Percentiles rank a stretch among this genome's conserved stretches.
phyloP scores from a whole-genome alignment of 1,284 basidiomycete species.

The Megacollybia platyphylla region DNA sequence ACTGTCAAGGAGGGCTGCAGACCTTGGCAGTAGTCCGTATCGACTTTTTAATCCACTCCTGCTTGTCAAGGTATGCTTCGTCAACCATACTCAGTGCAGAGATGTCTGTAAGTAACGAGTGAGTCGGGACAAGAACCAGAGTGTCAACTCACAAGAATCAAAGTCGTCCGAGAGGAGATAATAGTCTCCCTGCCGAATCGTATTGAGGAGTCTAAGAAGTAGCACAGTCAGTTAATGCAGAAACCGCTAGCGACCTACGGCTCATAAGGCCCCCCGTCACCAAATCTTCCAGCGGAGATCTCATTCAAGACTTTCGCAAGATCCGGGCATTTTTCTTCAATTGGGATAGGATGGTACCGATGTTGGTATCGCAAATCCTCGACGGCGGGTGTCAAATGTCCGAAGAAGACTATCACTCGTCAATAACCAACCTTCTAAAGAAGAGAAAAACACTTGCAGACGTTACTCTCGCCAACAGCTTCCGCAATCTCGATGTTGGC shows the following conservation, averaged over 20 bases:
- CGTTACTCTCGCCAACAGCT: constrained; percentile 47
- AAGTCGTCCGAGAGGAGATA: constrained; percentile 85
- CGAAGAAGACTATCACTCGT: constrained; percentile 58
- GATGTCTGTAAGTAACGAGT: constrained; percentile 39
- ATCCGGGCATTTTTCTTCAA: constrained; percentile 73
- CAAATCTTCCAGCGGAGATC: constrained; percentile 65
- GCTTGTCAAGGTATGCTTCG: constrained; percentile 68
- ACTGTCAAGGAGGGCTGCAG: constrained; percentile 6
- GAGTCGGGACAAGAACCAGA: neutral
- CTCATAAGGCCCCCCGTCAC: constrained; percentile 66
- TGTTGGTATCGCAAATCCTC: constrained; percentile 79
- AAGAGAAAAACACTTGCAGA: constrained; percentile 34
- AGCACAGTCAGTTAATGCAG: constrained; percentile 11
- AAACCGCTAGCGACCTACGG: constrained; percentile 35
- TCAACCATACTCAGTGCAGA: constrained; percentile 78
- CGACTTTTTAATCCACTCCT: constrained; percentile 85
- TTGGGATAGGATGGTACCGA: constrained; percentile 64
- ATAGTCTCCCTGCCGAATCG: constrained; percentile 68
- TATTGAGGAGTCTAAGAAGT: constrained; percentile 47
- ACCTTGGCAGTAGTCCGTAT: constrained; percentile 75
- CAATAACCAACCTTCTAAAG: constrained; percentile 3
- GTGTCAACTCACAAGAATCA: constrained; percentile 57
- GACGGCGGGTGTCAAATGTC: constrained; percentile 70
- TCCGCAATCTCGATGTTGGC: constrained; percentile 94
- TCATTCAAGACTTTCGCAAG: constrained; percentile 64